Conservation (phyloP, 495 filamentous ascomycete genomes). For the Podospora pseudocomata region DNA sequence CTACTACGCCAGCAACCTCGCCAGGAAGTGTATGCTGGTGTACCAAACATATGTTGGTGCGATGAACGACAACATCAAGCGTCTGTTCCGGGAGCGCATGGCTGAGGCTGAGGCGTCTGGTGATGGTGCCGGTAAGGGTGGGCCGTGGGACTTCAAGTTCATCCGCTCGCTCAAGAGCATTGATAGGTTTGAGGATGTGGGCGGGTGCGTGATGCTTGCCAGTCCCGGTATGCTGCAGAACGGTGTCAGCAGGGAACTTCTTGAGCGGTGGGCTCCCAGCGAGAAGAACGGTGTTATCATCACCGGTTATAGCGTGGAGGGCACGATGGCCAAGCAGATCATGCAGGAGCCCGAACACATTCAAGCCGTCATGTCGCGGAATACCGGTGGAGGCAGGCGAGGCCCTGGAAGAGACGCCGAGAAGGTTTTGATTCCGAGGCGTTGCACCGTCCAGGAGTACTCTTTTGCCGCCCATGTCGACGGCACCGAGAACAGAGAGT, state of each 20-base stretch:
- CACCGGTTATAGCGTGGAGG: conserved; percentile 96
- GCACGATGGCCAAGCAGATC: conserved; percentile 94
- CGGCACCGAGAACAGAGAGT: conserved; percentile 89
- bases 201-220: conserved; percentile 93
- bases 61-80: conserved; percentile 99
- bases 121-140: conserved; percentile 66
- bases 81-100: conserved; percentile 79
- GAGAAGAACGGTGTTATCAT: conserved; percentile 94
- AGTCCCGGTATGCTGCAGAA: conserved; percentile 97
- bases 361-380: conserved; percentile 81
- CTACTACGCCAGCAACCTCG: conserved; percentile 93
- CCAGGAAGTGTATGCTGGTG: conserved; percentile 94
- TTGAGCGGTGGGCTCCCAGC: conserved; percentile 94
- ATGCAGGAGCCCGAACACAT: conserved; percentile 92
- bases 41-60: conserved; percentile 96
- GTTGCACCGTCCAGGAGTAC: conserved; percentile 88
- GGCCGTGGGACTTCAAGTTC: conserved; percentile 94
- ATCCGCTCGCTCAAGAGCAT: conserved; percentile 86
- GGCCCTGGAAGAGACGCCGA: conserved; percentile 59
- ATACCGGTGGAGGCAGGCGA: conserved; percentile 50
- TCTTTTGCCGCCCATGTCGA: conserved; percentile 97
- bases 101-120: conserved; percentile 76
- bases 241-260: conserved; percentile 83
- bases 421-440: conserved; percentile 85
- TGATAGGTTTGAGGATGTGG: conserved; percentile 93